Evolutionary conservation across 768 basidiomycete species (phyloP).

Genomic region (Trametes meyenii): DNA sequence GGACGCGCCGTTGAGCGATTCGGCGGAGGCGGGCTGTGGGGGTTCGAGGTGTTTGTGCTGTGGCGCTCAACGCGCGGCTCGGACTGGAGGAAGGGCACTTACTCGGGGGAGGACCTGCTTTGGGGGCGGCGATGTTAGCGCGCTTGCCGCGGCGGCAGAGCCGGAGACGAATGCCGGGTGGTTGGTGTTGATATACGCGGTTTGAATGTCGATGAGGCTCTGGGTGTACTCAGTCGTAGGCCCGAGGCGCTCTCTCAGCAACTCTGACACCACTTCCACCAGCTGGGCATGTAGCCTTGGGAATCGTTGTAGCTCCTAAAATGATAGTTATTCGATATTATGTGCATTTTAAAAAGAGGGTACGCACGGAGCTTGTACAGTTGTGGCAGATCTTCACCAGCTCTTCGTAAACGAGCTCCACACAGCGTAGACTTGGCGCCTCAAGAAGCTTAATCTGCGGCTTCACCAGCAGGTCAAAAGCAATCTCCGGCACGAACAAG

Average conservation of each 20-base stretch:
- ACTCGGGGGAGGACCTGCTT: conserved; percentile 57
- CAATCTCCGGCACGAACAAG: conserved; percentile 94
- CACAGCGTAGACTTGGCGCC: conserved; percentile 91
- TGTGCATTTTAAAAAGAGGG: not conserved
- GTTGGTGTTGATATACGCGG: conserved; percentile 99
- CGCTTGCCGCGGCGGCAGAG: conserved; percentile 63
- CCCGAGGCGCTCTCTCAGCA: conserved; percentile 91
- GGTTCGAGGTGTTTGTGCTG: conserved; percentile 28
- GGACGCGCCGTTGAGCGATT: conserved; percentile 58
- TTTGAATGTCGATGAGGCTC: conserved; percentile 94
- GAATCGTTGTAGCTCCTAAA: conserved; percentile 92
- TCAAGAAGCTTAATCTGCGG: conserved; percentile 98
- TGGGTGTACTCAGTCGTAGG: conserved; percentile 97
- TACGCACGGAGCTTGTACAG: conserved; percentile 82
- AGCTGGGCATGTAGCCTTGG: conserved; percentile 91
- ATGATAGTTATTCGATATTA: not conserved
- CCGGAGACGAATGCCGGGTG: conserved; percentile 93
- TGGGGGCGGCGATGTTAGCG: conserved; percentile 44
- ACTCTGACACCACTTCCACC: conserved; percentile 95
- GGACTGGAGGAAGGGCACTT: conserved; percentile 33
- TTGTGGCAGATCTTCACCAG: conserved; percentile 99
- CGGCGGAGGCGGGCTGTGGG: conserved; percentile 62
- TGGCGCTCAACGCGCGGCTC: conserved; percentile 16
- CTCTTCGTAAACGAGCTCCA: conserved; percentile 98
- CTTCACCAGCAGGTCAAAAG: conserved; percentile 95